A percentile compares a stretch with the other conserved stretches of the same genome.
These are phyloP conservation scores for Kwoniella sp. DNA, from an alignment of 768 basidiomycete species.

Conservation along the genomic window DNA sequence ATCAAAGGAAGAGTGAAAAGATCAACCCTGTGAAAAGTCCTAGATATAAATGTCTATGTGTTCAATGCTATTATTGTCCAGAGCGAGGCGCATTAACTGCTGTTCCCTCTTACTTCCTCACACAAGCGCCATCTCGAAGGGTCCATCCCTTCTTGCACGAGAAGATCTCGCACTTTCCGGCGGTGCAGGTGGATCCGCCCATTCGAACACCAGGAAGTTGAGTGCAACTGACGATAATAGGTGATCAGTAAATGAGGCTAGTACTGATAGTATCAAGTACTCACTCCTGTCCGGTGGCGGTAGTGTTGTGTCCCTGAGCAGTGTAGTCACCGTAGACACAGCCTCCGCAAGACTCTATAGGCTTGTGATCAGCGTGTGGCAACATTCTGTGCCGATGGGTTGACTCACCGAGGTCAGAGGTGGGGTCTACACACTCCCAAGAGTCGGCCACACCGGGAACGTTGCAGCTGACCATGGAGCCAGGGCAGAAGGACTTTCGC, in stretches of 20 bases:
- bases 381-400: neutral
- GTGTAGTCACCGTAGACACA: constrained; percentile 8
- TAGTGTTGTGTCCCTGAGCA: neutral
- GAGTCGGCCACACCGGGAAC: constrained; percentile 2
- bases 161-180: constrained; percentile 5
- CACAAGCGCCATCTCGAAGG: constrained; percentile 2
- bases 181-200: constrained; percentile 11
- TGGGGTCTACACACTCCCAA: constrained; percentile 10
- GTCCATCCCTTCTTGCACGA: constrained; percentile 8
- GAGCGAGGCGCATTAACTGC: too few species aligned
- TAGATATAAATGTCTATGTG: too few species aligned
- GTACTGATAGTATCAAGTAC: neutral
- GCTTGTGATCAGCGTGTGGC: neutral
- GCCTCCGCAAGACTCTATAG: constrained; percentile 8
- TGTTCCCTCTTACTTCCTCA: constrained; percentile 3
- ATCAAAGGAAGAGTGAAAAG: too few species aligned
- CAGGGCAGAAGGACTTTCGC: constrained; percentile 4
- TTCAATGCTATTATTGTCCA: too few species aligned
- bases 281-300: constrained; percentile 8
- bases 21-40: too few species aligned
- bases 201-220: constrained; percentile 1
- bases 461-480: constrained; percentile 1
- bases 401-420: constrained; percentile 10
- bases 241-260: neutral
- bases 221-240: constrained; percentile 1